Evolutionary conservation across 1,284 basidiomycete species (phyloP), one percentile per base, ranked within the genome.

Genomic region (Sporisorium graminicola): DNA sequence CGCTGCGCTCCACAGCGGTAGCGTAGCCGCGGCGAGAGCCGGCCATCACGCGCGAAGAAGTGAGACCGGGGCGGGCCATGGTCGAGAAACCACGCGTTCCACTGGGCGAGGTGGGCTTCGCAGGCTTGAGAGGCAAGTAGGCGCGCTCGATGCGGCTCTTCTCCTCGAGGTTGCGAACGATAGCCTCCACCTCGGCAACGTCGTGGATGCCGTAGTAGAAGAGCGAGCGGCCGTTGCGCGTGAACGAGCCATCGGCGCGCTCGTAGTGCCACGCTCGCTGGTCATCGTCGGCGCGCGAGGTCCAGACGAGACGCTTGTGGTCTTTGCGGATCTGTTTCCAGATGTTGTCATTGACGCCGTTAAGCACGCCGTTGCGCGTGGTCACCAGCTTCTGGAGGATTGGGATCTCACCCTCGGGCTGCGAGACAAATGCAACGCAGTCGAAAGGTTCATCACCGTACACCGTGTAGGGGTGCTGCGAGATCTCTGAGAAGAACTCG

Each of bases 171-270:
- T 91, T 90, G 79, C 88, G 90, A 88, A 85, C 77, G 26, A 78
- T 74, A 20, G 58, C 50, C 76, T 99, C 95, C 42, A 99, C 94
- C 87, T 98, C 95, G 68, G 90, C 90, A 40, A 98, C 91, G 82
- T 97, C 94, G 80, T 92, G 91, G 46, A 98, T 90, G 59, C 96
- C 96, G 86, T 97, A 98, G 94, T 96, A 99, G 90, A 98, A 99
- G 84, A 99, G 88, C 83, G 91, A 94, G 86, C 88, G 86, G 50
- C 96, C 95, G 35, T 94, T 94, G 59, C 97, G 90, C 13, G 95
- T 97, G 88, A 99, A 99, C 87, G 93, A 94, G 9, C 96, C 96
- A 80, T 99, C 96, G 1, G 96, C 94, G 62, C 94, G 91, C 88
- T 99, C 97, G 85, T 98, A 99, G 88, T 99, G 96, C 96, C 96